These are phyloP conservation scores for Hortaea sp. DNA, from an alignment of 2,329 filamentous ascomycete genomes.

Conservation along the genomic window DNA sequence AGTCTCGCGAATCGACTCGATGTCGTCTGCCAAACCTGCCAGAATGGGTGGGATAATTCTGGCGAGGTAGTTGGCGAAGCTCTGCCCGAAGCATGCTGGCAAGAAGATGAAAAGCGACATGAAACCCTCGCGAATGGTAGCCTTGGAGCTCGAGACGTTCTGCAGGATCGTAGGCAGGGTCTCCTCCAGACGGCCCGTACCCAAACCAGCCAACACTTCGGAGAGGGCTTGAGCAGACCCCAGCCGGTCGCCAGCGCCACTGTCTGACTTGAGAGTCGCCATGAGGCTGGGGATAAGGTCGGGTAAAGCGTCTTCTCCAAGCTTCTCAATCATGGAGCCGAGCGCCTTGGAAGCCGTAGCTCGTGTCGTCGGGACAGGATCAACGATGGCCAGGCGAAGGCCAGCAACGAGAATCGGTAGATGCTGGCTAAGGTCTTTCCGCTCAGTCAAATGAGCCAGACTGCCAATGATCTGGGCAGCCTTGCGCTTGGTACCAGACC, in stretches of 20 bases:
- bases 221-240: slow-evolving; percentile 93
- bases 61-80: slow-evolving; percentile 89
- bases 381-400: slow-evolving; percentile 77
- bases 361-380: slow-evolving; percentile 91
- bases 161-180: slow-evolving; percentile 92
- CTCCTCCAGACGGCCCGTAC: slow-evolving; percentile 86
- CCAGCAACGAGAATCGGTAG: slow-evolving; percentile 86
- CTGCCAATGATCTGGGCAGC: slow-evolving; percentile 96
- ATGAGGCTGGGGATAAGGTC: slow-evolving; percentile 97
- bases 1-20: slow-evolving; percentile 96
- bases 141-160: slow-evolving; percentile 84
- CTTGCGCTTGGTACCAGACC: slow-evolving; percentile 92
- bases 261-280: slow-evolving; percentile 95
- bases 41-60: slow-evolving; percentile 94
- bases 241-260: slow-evolving; percentile 87
- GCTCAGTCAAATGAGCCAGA: slow-evolving; percentile 90
- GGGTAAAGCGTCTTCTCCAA: slow-evolving; percentile 90
- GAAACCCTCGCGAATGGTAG: slow-evolving; percentile 90
- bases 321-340: slow-evolving; percentile 93
- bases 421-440: slow-evolving; percentile 85
- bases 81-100: slow-evolving; percentile 97
- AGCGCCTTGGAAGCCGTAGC: slow-evolving; percentile 93
- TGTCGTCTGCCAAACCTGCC: slow-evolving; percentile 84
- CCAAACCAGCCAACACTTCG: slow-evolving; percentile 89
- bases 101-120: slow-evolving; percentile 99